Evolutionary conservation across 257 asterid genomes (phyloP).

Genomic region (Solanum neorickii): DNA sequence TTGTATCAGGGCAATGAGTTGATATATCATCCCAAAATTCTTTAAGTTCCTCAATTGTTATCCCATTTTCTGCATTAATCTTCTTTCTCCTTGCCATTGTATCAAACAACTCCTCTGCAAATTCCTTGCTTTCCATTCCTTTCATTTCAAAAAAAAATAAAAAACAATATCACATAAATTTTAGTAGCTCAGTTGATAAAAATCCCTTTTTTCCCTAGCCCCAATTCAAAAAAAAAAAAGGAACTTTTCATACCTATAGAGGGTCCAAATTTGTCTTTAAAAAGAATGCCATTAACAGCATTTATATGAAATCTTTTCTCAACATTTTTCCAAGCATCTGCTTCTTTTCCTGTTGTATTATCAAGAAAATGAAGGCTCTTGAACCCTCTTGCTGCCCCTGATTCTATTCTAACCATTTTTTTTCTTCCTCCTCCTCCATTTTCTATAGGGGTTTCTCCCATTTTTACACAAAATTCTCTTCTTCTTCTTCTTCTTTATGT

Average conservation of each 20-base stretch:
- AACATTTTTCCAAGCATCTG: conserved; percentile 55
- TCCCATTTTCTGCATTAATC: conserved; percentile 44
- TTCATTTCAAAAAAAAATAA: background rate
- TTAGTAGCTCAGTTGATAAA: background rate
- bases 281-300: conserved; percentile 34
- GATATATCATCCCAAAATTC: conserved; percentile 81
- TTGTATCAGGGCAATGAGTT: conserved; percentile 46
- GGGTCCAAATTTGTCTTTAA: conserved; percentile 68
- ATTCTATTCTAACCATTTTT: conserved; percentile 29
- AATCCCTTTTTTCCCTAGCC: no score
- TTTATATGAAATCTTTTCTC: conserved; percentile 46
- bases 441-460: background rate
- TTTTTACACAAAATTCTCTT: background rate
- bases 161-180: background rate
- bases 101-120: conserved; percentile 67
- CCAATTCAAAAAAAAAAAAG: background rate
- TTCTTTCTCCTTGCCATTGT: conserved; percentile 66
- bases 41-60: conserved; percentile 26
- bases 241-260: conserved; percentile 42
- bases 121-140: conserved; percentile 91
- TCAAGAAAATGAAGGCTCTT: conserved; percentile 72
- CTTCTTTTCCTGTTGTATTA: conserved; percentile 58
- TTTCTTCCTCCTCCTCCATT: conserved; percentile 3
- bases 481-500: conserved; percentile 9
- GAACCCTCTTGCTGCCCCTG: conserved; percentile 55